These are phyloP conservation scores for Daedaleopsis nitida DNA, from an alignment of 768 basidiomycete species.

Conservation along the genomic window DNA sequence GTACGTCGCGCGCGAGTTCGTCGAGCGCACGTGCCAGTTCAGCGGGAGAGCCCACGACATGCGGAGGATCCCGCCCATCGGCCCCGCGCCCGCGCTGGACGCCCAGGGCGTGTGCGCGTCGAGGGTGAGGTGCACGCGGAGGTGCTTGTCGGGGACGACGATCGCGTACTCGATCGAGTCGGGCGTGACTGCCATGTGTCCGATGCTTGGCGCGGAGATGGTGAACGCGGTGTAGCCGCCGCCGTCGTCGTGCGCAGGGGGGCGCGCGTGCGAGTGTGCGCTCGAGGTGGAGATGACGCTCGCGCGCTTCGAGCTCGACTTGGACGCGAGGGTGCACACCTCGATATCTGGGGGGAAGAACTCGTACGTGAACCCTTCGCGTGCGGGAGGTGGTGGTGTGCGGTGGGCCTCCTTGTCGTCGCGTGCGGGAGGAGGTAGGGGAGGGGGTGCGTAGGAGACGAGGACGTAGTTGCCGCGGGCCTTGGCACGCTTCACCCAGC, in stretches of 20 bases:
- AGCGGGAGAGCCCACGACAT: conserved; percentile 25
- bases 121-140: conserved; percentile 20
- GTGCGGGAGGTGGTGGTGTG: not conserved
- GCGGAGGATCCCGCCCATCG: conserved; percentile 25
- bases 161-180: conserved; percentile 20
- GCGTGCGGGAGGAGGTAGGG: too few relatives aligned
- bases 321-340: not conserved
- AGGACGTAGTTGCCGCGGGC: conserved; percentile 24
- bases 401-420: too few relatives aligned
- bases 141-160: conserved; percentile 7
- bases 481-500: conserved; percentile 27
- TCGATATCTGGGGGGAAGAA: conserved; percentile 24
- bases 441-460: conserved; percentile 20
- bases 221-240: conserved; percentile 13
- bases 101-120: conserved; percentile 23
- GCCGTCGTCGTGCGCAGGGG: not conserved
- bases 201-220: conserved; percentile 19
- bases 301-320: not conserved
- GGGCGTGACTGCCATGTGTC: conserved; percentile 20
- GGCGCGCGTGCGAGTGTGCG: not conserved
- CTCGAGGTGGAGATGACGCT: too few relatives aligned
- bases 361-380: conserved; percentile 22
- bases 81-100: conserved; percentile 10
- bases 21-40: conserved; percentile 31
- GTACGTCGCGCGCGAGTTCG: conserved; percentile 18